Base-by-base conservation (phyloP, 257 asterid genomes). In the Thymus mandschuricus region DNA sequence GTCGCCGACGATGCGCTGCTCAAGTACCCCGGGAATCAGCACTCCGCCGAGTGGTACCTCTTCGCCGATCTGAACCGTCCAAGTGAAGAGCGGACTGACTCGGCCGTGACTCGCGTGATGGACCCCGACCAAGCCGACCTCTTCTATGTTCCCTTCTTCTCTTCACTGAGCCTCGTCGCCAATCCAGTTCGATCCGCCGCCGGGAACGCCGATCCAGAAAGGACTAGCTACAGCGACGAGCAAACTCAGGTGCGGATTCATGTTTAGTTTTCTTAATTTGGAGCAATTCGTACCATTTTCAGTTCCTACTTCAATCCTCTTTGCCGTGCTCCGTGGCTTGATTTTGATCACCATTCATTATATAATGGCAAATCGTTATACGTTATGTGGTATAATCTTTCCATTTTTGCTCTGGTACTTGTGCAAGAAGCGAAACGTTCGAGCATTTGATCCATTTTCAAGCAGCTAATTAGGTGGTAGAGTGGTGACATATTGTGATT, bases 11-110 rank as follows among this genome's bases (percentile, higher is more conserved):
- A 84, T 64, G 83, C 88, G 31, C 51, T 66, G 80, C 81, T 87
- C 52, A 95, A 88, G 88, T 95, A 95, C 74, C 99, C 99, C 1
- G 98, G 98, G 54, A 81, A 92, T 77, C 99, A 92, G 86, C 99
- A 95, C 79, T 81, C 96, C 1, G 98, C 94, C 21, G 99, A 95
- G 84, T 95, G 99, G 98, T 80, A 88, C 76, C 80, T 95, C 76
- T 95, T 92, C 46, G 69, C 85, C 43, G 95, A 92, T 80, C 74
- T 95, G 67, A 86, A 71, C 60, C 86, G 86, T 11, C 81, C 86
- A 78, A 72, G 52, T 49, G 27, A 78, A 50, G 68, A 85, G 34
- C 81, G 92, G 72, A 48, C 75, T 76, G 82, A 59, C 67, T 75
- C 97, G 64, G 58, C 83, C 52, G 79, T 74, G 72, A 66, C 76